Conservation (phyloP, 768 basidiomycete genomes). For the Pleurotus citrinopileatus region DNA sequence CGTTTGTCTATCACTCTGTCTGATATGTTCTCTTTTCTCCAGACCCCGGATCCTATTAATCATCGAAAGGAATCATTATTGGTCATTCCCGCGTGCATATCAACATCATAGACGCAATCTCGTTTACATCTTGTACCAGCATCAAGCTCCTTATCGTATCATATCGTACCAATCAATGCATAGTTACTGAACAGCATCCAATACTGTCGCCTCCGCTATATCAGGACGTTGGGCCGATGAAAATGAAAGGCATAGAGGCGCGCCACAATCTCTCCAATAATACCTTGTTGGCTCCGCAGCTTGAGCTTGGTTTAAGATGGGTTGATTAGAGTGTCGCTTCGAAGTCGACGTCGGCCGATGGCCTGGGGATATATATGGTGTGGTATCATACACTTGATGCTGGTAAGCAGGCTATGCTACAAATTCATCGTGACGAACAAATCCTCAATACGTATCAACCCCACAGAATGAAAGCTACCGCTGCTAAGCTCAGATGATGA, state of each 20-base stretch:
- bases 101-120: slow-evolving; percentile 8
- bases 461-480: no score
- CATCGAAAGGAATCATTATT: slow-evolving; percentile 2
- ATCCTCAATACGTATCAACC: not conserved
- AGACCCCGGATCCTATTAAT: slow-evolving; percentile 1
- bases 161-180: not conserved
- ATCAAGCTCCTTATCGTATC: slow-evolving; percentile 4
- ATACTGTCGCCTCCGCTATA: not conserved
- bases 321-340: no score
- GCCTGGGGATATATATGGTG: no score
- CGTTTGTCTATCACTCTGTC: not conserved
- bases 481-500: no score
- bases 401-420: not conserved
- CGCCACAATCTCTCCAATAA: not conserved
- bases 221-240: not conserved
- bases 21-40: slow-evolving; percentile 3
- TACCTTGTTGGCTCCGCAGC: not conserved
- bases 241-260: not conserved
- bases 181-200: not conserved
- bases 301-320: no score
- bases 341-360: no score
- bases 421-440: not conserved
- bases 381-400: no score
- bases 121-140: slow-evolving; percentile 1
- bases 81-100: slow-evolving; percentile 7